Conservation (phyloP, 306 rosid genomes). For the Malus asiatica region DNA sequence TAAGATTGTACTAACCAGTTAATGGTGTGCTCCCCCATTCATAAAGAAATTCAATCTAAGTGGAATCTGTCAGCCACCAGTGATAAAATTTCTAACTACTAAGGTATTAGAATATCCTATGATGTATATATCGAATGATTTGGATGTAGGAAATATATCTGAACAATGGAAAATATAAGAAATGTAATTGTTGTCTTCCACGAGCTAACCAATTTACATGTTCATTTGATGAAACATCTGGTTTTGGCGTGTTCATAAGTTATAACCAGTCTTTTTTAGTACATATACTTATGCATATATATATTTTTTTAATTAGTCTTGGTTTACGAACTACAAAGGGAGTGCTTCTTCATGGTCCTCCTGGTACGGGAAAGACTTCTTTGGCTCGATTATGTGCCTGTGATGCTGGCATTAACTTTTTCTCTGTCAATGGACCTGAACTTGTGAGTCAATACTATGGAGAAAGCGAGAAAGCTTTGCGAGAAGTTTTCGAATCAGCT, state of each 20-base stretch:
- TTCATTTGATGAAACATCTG: not conserved
- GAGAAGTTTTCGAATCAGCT: slow-evolving; percentile 62
- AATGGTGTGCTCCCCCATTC: not conserved
- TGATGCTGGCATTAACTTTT: slow-evolving; percentile 68
- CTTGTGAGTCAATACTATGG: slow-evolving; percentile 67
- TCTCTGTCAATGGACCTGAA: slow-evolving; percentile 77
- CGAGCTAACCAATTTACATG: not conserved
- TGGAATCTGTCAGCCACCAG: not conserved
- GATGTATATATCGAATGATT: not conserved
- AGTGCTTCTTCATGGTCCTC: slow-evolving; percentile 90
- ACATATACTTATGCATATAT: not conserved
- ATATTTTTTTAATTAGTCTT: slow-evolving; percentile 32
- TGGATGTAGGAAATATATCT: not conserved
- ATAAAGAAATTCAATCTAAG: not conserved
- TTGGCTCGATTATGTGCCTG: slow-evolving; percentile 63
- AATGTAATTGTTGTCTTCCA: not conserved
- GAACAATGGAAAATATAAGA: not conserved
- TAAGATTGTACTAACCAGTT: not conserved
- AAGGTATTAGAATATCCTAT: not conserved
- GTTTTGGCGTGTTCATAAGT: not conserved
- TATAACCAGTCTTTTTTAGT: not conserved
- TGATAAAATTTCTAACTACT: not conserved
- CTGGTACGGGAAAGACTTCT: slow-evolving; percentile 95
- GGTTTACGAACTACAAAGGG: slow-evolving; percentile 80
- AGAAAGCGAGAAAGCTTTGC: slow-evolving; percentile 79